phyloP scores from a whole-genome alignment of 208 protist species.

The Trypanosomatidae sp. region DNA sequence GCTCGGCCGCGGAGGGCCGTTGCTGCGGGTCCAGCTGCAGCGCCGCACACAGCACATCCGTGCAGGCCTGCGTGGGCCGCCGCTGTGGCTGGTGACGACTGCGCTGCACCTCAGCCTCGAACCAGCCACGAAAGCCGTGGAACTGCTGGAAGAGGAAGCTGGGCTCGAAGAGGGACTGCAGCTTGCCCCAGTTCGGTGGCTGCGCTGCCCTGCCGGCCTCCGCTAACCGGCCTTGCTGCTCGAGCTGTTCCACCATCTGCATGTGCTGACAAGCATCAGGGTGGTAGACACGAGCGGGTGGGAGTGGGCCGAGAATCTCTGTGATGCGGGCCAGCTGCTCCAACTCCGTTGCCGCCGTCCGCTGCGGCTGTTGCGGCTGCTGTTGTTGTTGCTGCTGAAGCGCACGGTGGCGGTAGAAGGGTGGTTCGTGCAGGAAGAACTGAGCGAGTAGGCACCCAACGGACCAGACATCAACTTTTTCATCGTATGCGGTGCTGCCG shows the following conservation, averaged over 20 bases:
- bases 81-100: conserved; percentile 40
- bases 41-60: conserved; percentile 72
- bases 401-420: conserved; percentile 62
- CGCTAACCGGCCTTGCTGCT: conserved; percentile 13
- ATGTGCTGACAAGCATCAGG: conserved; percentile 50
- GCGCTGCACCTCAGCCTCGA: conserved; percentile 53
- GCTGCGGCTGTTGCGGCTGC: conserved; percentile 18
- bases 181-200: conserved; percentile 19
- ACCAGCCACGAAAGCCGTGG: conserved; percentile 72
- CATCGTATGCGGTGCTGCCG: conserved; percentile 80
- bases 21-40: conserved; percentile 70
- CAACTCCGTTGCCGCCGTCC: conserved; percentile 55
- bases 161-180: conserved; percentile 59
- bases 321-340: conserved; percentile 75
- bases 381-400: too few relatives aligned
- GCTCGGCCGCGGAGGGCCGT: conserved; percentile 72
- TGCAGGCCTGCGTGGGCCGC: conserved; percentile 52
- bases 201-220: conserved; percentile 8
- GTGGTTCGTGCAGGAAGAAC: conserved; percentile 87
- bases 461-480: conserved; percentile 94
- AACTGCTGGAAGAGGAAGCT: conserved; percentile 69
- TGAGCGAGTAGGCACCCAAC: conserved; percentile 96
- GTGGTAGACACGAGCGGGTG: conserved; percentile 38
- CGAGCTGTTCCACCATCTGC: conserved; percentile 38
- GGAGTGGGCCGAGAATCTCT: conserved; percentile 69